These are phyloP conservation scores for Neurospora sp. DNA, from an alignment of 495 filamentous ascomycete genomes.

Conservation along the genomic window DNA sequence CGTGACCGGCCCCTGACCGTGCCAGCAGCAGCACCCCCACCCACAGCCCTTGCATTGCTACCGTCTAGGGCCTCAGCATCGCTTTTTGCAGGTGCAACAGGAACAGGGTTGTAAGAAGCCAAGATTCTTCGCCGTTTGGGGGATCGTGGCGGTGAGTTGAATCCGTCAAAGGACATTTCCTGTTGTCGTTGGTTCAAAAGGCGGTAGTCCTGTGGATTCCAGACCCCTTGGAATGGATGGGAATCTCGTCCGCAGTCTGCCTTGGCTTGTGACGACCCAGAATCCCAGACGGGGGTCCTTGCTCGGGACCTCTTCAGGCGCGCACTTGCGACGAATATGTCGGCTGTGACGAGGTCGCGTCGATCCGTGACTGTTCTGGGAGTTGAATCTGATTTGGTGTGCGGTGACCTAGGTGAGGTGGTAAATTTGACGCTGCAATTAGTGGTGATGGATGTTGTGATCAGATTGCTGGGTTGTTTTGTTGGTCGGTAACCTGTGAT, in stretches of 20 bases:
- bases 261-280: background rate
- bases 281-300: background rate
- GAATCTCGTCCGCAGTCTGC: background rate
- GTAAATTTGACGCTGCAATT: background rate
- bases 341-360: background rate
- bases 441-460: background rate
- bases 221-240: background rate
- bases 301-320: background rate
- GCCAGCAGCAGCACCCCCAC: background rate
- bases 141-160: slow-evolving; percentile 19
- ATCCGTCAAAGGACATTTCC: slow-evolving; percentile 12
- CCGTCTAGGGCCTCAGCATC: background rate
- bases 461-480: background rate
- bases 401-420: background rate
- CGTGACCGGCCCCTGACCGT: background rate
- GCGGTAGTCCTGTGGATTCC: background rate
- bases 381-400: background rate
- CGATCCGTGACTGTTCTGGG: background rate
- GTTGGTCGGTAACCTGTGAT: background rate
- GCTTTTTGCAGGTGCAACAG: background rate
- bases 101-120: slow-evolving; percentile 30
- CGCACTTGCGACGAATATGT: background rate
- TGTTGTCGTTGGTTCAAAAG: slow-evolving; percentile 5
- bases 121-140: slow-evolving; percentile 37
- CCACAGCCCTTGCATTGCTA: background rate